Evolutionary conservation across 208 protist species (phyloP).

Genomic region (Naegleria lovaniensis): DNA sequence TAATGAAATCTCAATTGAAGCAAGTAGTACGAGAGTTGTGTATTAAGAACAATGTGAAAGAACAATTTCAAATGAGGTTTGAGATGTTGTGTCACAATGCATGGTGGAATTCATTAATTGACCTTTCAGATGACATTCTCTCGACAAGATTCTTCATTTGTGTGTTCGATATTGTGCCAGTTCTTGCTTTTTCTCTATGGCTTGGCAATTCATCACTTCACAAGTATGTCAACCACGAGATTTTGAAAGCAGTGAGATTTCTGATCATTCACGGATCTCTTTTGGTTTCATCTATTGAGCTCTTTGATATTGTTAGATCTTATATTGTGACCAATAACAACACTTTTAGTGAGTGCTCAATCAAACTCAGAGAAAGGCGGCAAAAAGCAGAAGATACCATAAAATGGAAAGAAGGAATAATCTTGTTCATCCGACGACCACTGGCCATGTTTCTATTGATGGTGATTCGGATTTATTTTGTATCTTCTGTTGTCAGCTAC

Average conservation of each 20-base stretch:
- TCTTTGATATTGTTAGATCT: not conserved
- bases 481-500: too few relatives aligned
- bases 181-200: not conserved
- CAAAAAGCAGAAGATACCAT: not conserved
- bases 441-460: not conserved
- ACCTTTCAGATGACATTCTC: not conserved
- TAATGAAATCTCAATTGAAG: not conserved
- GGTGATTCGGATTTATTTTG: not conserved
- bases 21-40: not conserved
- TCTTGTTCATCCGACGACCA: not conserved
- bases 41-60: not conserved
- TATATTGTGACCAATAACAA: not conserved
- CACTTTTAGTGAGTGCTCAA: not conserved
- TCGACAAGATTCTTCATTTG: not conserved
- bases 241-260: not conserved
- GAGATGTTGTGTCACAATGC: not conserved
- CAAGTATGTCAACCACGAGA: not conserved
- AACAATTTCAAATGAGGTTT: not conserved
- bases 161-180: not conserved
- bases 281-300: not conserved
- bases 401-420: not conserved
- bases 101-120: not conserved
- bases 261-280: not conserved
- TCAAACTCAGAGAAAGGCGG: not conserved
- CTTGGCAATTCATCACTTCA: not conserved